A percentile compares a stretch with the other conserved stretches of the same genome.
Conservation (phyloP, 805 yeast species). For the Myxozyma sirexii region DNA sequence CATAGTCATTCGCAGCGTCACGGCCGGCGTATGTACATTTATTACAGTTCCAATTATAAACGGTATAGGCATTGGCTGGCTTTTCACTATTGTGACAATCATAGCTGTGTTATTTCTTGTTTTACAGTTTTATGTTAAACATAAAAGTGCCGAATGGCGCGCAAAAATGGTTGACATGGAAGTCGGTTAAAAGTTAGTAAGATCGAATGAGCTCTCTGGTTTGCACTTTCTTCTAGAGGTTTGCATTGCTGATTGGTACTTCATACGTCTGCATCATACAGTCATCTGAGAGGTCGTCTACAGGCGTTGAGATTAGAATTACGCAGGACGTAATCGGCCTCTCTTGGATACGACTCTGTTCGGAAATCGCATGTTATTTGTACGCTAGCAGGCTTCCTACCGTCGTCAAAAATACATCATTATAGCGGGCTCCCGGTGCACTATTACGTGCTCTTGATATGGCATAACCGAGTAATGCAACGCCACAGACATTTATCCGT, state of each 20-base stretch:
- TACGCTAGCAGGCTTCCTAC: too few relatives aligned
- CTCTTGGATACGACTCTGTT: too few relatives aligned
- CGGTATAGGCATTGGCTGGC: constrained; percentile 72
- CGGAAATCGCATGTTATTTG: too few relatives aligned
- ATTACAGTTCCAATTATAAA: constrained; percentile 67
- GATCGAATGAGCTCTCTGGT: too few relatives aligned
- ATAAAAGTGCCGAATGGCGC: constrained; percentile 25
- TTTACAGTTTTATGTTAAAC: constrained; percentile 29
- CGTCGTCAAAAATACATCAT: too few relatives aligned
- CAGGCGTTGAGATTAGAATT: too few relatives aligned
- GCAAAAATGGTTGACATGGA: constrained; percentile 16
- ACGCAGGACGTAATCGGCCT: too few relatives aligned
- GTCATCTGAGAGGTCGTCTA: too few relatives aligned
- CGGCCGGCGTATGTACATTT: constrained; percentile 79
- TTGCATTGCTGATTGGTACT: too few relatives aligned
- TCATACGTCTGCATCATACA: too few relatives aligned
- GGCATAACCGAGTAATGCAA: neutral
- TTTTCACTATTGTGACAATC: constrained; percentile 68
- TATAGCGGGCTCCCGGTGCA: neutral
- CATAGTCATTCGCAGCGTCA: constrained; percentile 59
- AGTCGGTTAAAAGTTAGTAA: constrained; percentile 12
- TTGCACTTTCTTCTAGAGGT: too few relatives aligned
- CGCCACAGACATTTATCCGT: neutral
- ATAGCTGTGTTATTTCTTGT: constrained; percentile 26
- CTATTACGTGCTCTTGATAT: neutral